Evolutionary conservation across 768 basidiomycete genomes (phyloP).

Genomic region (Leccinum uliginosum): DNA sequence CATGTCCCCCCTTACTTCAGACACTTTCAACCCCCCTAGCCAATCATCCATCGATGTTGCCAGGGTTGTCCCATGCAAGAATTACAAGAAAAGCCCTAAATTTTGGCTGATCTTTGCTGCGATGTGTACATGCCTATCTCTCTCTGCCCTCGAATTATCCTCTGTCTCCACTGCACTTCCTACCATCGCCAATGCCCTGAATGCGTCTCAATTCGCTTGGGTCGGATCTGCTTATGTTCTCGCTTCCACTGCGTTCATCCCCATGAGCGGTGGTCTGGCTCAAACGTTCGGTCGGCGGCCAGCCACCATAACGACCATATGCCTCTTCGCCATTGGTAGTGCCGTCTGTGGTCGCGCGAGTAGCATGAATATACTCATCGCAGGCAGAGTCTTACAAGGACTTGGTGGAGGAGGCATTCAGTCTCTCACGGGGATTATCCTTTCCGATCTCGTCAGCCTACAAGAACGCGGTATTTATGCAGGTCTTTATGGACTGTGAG

Average conservation of each 20-base stretch:
- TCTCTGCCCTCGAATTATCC: slow-evolving; percentile 30
- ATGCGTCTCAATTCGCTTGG: slow-evolving; percentile 41
- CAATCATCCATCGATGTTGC: not conserved
- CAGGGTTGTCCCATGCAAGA: not conserved
- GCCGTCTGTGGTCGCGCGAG: slow-evolving; percentile 39
- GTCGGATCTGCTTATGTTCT: slow-evolving; percentile 42
- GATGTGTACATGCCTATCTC: slow-evolving; percentile 25
- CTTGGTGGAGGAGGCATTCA: slow-evolving; percentile 39
- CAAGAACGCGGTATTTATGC: slow-evolving; percentile 39
- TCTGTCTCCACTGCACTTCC: slow-evolving; percentile 40
- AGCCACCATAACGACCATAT: slow-evolving; percentile 28
- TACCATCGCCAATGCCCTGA: slow-evolving; percentile 36
- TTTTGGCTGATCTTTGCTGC: slow-evolving; percentile 32
- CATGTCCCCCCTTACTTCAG: not conserved
- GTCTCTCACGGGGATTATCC: slow-evolving; percentile 37
- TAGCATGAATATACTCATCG: slow-evolving; percentile 40
- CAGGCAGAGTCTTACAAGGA: slow-evolving; percentile 39
- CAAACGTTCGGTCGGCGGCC: slow-evolving; percentile 39
- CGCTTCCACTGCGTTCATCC: slow-evolving; percentile 38
- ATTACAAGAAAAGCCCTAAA: not conserved
- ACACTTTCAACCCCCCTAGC: not conserved
- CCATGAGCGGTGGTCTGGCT: slow-evolving; percentile 35
- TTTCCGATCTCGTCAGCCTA: slow-evolving; percentile 45
- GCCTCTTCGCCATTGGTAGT: slow-evolving; percentile 39
- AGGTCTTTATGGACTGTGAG: slow-evolving; percentile 36